Evolutionary conservation across 2,329 filamentous ascomycete species (phyloP), one percentile per base, ranked within the genome.

Genomic region (Ophiocordyceps camponoti-leonardi): DNA sequence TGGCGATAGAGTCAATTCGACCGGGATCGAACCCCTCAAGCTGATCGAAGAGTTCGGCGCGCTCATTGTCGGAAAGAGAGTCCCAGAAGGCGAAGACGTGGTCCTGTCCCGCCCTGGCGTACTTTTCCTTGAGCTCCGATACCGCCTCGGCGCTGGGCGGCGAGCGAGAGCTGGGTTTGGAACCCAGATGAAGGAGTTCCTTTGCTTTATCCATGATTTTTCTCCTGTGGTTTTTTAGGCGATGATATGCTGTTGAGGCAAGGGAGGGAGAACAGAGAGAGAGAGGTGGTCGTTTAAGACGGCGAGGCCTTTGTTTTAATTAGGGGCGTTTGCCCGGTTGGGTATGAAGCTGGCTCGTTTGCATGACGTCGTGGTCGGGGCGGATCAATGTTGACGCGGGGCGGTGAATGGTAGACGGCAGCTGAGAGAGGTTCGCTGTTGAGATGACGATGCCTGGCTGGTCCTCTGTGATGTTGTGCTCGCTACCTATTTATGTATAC

Each of bases 81-180:
- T 95, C 86, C 69, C 84, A 94, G 66, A 68, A 96, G 47, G 81
- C 73, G 49, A 92, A 80, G 35, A 94, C 73, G 61, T 81, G 90
- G 51, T 79, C 79, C 57, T 81, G 80, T 61, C 95, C 88, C 2
- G 83, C 74, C 48, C 87, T 79, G 49, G 80, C 75, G 53, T 92
- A 72, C 58, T 81, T 82, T 53, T 72, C 69, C 65, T 90, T 81
- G 53, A 94, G 67, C 46, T 77, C 73, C 49, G 72, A 69, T 55
- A 87, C 67, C 58, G 85, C 75, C 51, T 84, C 75, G 47, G 18
- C n/a, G 35, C n/a, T 39, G 18, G 35, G 35, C 11, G 75, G 62
- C 35, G 75, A 73, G 48, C 85, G 80, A 53, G 74, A 69, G 41
- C 64, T 58, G 53, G 52, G 50, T 52, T 57, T 56, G 52, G 55